Percentiles rank a stretch among this genome's conserved stretches.
Conservation (phyloP, 192 early-diverging fungal species). For the Coemansia biformis region DNA sequence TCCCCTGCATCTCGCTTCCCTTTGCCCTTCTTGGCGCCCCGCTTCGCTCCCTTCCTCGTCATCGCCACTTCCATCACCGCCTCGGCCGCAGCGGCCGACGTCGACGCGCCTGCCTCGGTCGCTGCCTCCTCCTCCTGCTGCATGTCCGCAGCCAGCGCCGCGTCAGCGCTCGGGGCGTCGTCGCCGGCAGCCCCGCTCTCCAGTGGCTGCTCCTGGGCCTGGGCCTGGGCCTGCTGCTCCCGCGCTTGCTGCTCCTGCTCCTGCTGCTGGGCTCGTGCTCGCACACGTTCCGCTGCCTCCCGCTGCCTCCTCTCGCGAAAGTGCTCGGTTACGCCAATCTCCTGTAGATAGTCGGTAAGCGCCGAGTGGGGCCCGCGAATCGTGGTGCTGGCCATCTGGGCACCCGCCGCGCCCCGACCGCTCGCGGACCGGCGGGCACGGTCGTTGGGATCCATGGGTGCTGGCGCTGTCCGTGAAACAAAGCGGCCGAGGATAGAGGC, state of each 20-base stretch:
- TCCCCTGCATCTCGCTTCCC: conserved; percentile 11
- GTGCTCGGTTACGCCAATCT: conserved; percentile 44
- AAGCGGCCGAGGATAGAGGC: too few species aligned
- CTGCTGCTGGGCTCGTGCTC: conserved; percentile 10
- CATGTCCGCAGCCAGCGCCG: conserved; percentile 33
- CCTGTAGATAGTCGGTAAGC: conserved; percentile 45
- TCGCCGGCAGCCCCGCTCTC: background rate
- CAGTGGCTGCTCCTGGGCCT: too few species aligned
- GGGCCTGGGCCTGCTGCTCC: too few species aligned
- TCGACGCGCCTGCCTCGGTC: conserved; percentile 7
- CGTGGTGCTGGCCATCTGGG: conserved; percentile 4
- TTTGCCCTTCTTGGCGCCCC: conserved; percentile 4
- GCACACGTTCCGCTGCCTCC: conserved; percentile 17
- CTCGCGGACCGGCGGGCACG: conserved; percentile 22
- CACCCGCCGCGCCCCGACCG: conserved; percentile 1
- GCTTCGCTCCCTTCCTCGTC: background rate
- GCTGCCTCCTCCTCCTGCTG: conserved; percentile 23
- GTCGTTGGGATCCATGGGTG: conserved; percentile 35
- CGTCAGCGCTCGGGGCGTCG: conserved; percentile 16
- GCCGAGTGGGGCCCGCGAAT: conserved; percentile 49
- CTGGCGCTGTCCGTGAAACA: too few species aligned
- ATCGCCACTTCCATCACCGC: conserved; percentile 2
- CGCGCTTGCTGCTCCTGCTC: background rate
- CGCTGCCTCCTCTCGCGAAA: conserved; percentile 36
- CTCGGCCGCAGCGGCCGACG: conserved; percentile 3